Percentiles rank a stretch among this genome's conserved stretches.
phyloP scores from a whole-genome alignment of 208 protist genomes.

The Acanthamoeba castellanii region DNA sequence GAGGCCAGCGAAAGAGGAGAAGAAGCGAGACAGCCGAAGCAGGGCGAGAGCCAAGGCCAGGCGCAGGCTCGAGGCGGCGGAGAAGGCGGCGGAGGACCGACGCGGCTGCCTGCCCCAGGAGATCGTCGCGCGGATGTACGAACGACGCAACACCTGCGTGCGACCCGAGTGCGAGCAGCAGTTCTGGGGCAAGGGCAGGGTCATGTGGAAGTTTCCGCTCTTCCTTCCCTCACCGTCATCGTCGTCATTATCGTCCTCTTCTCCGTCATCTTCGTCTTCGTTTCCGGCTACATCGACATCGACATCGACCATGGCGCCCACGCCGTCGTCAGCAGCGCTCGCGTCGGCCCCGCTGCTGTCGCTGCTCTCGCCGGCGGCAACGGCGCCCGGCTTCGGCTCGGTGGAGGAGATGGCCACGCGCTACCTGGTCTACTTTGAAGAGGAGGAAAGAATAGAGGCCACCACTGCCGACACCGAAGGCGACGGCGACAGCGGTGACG shows the following conservation, averaged over 20 bases:
- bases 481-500: background rate
- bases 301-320: background rate
- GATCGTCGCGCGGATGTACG: slow-evolving; percentile 7
- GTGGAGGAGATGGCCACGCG: background rate
- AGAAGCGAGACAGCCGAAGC: background rate
- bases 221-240: background rate
- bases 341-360: background rate
- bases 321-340: background rate
- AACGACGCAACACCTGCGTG: background rate
- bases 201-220: slow-evolving; percentile 16
- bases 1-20: background rate
- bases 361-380: background rate
- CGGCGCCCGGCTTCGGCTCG: background rate
- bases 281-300: background rate
- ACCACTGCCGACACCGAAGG: background rate
- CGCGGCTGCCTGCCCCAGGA: background rate
- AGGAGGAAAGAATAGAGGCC: background rate
- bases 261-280: background rate
- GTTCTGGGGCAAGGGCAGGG: slow-evolving; percentile 31
- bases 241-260: background rate
- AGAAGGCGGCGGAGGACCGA: background rate
- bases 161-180: slow-evolving; percentile 21
- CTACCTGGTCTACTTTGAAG: background rate
- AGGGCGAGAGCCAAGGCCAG: background rate
- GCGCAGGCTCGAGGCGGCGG: background rate